These are phyloP conservation scores for Talaromyces marneffei DNA, from an alignment of 2,329 filamentous ascomycete species.

Conservation along the genomic window DNA sequence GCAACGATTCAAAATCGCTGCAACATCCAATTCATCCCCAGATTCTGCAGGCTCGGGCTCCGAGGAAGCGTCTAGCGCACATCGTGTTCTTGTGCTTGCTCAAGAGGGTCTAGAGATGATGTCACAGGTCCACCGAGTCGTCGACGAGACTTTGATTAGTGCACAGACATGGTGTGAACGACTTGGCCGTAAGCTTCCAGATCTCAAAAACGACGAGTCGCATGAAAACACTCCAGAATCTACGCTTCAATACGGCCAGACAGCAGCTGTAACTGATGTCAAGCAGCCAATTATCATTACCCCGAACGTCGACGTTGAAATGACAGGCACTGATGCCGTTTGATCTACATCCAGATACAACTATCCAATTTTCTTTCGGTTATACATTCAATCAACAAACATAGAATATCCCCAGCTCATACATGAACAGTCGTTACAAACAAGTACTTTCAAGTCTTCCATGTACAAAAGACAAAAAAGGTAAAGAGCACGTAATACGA, in stretches of 20 bases:
- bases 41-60: constrained; percentile 31
- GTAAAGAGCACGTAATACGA: neutral
- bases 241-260: neutral
- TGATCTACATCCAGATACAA: constrained; percentile 3
- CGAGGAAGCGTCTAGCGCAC: constrained; percentile 55
- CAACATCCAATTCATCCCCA: constrained; percentile 40
- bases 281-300: constrained; percentile 11
- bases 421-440: neutral
- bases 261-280: constrained; percentile 6
- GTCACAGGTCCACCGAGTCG: constrained; percentile 77
- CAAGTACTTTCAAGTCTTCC: neutral
- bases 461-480: neutral
- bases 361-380: neutral
- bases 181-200: constrained; percentile 52
- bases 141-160: constrained; percentile 82
- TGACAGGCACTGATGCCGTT: constrained; percentile 7
- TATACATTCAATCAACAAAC: neutral
- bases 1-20: constrained; percentile 71
- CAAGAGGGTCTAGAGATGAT: constrained; percentile 93
- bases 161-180: constrained; percentile 88
- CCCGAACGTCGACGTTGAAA: constrained; percentile 12
- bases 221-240: constrained; percentile 22
- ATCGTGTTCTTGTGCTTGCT: constrained; percentile 76
- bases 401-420: neutral
- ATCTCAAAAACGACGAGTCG: constrained; percentile 18